A percentile compares a stretch with the other conserved stretches of the same genome.
These are phyloP conservation scores for Nicotiana tabacum DNA, from an alignment of 257 asterid species.

Conservation along the genomic window DNA sequence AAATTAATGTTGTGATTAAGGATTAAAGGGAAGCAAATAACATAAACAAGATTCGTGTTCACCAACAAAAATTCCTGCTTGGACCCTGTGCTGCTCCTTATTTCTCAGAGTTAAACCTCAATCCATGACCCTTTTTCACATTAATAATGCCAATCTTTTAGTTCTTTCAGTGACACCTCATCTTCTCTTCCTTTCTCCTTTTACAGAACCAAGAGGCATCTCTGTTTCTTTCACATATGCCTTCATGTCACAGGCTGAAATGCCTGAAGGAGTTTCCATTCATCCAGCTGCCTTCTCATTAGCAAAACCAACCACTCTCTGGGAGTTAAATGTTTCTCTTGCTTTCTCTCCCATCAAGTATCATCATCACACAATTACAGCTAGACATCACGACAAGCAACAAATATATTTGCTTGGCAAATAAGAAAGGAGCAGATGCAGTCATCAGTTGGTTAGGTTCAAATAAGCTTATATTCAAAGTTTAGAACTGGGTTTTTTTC, in stretches of 20 bases:
- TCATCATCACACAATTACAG: neutral
- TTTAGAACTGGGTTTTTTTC: neutral
- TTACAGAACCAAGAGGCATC: neutral
- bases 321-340: neutral
- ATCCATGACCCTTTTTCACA: neutral
- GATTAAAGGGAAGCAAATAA: neutral
- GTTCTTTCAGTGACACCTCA: neutral
- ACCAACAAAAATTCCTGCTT: neutral
- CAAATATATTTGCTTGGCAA: neutral
- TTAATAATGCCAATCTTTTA: neutral
- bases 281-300: neutral
- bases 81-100: neutral
- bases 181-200: neutral
- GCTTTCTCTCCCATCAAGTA: neutral
- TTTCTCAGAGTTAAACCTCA: neutral
- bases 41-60: neutral
- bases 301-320: neutral
- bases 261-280: neutral
- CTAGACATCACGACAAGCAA: neutral
- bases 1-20: neutral
- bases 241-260: constrained; percentile 8
- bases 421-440: neutral
- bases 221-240: neutral
- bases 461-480: neutral
- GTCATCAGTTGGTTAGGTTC: neutral